phyloP scores from a whole-genome alignment of 2,329 filamentous ascomycete genomes.

The Xylariaceae sp. region DNA sequence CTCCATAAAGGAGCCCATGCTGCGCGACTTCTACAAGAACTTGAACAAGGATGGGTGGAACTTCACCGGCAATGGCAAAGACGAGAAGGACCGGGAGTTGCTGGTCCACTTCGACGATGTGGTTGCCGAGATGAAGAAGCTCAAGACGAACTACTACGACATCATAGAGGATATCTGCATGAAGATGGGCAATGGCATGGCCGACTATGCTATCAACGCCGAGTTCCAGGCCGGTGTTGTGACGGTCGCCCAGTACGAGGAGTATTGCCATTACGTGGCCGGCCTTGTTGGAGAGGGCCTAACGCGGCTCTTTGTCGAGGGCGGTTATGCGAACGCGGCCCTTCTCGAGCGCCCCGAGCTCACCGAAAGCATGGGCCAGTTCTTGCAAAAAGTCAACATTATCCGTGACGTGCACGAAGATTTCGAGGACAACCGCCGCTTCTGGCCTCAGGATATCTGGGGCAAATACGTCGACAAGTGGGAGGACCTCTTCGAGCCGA shows the following conservation, averaged over 20 bases:
- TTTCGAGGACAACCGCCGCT: conserved; percentile 76
- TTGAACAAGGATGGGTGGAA: conserved; percentile 86
- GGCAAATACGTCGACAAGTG: conserved; percentile 88
- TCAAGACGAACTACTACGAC: conserved; percentile 75
- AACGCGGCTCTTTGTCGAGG: conserved; percentile 84
- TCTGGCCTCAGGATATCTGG: conserved; percentile 97
- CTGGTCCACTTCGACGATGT: conserved; percentile 89
- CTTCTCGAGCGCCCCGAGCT: conserved; percentile 73
- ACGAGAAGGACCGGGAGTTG: conserved; percentile 91
- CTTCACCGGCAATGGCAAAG: conserved; percentile 75
- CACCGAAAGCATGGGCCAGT: conserved; percentile 93
- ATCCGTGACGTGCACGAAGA: conserved; percentile 94
- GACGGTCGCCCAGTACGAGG: conserved; percentile 83
- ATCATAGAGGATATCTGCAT: conserved; percentile 90
- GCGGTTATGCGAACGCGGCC: conserved; percentile 78
- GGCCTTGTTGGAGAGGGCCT: conserved; percentile 93
- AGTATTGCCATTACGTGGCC: conserved; percentile 98
- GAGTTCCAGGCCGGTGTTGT: conserved; percentile 74
- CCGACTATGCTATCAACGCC: conserved; percentile 83
- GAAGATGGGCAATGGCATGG: conserved; percentile 98
- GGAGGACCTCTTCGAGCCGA: conserved; percentile 81
- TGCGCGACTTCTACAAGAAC: conserved; percentile 74
- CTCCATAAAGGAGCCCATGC: conserved; percentile 74
- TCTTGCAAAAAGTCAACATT: conserved; percentile 98
- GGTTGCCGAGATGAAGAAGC: conserved; percentile 77